Conservation (phyloP, 306 rosid genomes). For the Acmispon strigosus region DNA sequence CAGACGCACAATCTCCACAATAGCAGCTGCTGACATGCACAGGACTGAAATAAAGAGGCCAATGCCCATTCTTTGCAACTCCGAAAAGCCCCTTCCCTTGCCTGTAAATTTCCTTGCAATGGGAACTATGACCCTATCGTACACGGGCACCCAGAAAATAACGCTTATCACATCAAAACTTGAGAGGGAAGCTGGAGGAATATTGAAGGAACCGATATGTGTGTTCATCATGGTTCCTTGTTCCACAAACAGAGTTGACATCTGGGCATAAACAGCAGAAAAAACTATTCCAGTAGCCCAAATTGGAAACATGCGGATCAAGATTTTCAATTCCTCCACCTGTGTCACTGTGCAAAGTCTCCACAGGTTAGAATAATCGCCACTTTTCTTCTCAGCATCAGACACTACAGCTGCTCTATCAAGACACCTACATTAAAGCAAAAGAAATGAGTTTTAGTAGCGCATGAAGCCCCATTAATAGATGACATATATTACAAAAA, state of each 20-base stretch:
- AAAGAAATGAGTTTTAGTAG: not conserved
- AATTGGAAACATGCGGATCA: conserved; percentile 91
- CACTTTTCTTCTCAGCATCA: conserved; percentile 45
- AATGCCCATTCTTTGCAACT: conserved; percentile 94
- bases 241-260: conserved; percentile 94
- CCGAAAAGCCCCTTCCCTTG: conserved; percentile 82
- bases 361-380: conserved; percentile 67
- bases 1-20: conserved; percentile 67
- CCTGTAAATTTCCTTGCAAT: conserved; percentile 75
- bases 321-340: conserved; percentile 88
- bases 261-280: conserved; percentile 89
- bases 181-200: conserved; percentile 94
- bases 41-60: conserved; percentile 74
- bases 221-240: conserved; percentile 91
- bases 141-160: conserved; percentile 86
- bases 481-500: not conserved
- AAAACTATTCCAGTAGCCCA: conserved; percentile 92
- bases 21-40: conserved; percentile 94
- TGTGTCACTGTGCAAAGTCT: conserved; percentile 90
- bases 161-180: conserved; percentile 72
- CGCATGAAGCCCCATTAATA: not conserved
- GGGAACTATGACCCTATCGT: conserved; percentile 75
- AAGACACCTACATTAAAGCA: conserved; percentile 60
- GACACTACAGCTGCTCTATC: conserved; percentile 83
- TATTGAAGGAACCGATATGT: conserved; percentile 63